These are phyloP conservation scores for Paramyrothecium sp. DNA, from an alignment of 2,329 filamentous ascomycete genomes.

Conservation along the genomic window DNA sequence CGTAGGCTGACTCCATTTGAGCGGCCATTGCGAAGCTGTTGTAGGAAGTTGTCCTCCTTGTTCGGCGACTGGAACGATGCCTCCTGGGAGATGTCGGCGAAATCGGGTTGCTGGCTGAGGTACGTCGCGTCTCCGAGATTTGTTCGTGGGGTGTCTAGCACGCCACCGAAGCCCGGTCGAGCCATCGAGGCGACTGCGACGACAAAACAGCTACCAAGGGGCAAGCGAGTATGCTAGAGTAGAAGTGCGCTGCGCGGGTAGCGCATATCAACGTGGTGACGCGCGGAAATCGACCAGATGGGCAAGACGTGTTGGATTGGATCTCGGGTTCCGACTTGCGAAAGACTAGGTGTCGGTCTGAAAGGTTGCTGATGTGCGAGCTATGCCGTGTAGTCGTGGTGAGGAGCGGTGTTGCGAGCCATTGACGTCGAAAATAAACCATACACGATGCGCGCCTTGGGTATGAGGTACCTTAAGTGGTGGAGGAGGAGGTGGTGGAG, in stretches of 20 bases:
- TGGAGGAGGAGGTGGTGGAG: not conserved
- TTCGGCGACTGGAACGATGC: slow-evolving; percentile 81
- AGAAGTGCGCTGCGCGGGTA: slow-evolving; percentile 10
- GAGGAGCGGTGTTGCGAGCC: no score
- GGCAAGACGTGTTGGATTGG: slow-evolving; percentile 10
- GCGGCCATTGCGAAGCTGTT: slow-evolving; percentile 68
- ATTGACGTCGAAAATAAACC: no score
- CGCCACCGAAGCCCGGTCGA: slow-evolving; percentile 58
- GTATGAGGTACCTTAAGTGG: no score
- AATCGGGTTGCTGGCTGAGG: slow-evolving; percentile 65
- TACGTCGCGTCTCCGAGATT: slow-evolving; percentile 83
- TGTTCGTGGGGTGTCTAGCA: slow-evolving; percentile 83
- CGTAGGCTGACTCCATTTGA: slow-evolving; percentile 56
- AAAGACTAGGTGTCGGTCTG: no score
- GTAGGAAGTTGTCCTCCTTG: slow-evolving; percentile 68
- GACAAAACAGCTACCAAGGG: not conserved
- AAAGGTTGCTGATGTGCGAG: no score
- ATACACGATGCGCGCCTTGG: no score
- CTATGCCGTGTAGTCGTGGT: no score
- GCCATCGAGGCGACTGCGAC: slow-evolving; percentile 48
- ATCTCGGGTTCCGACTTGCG: not conserved
- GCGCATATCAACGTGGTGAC: slow-evolving; percentile 15
- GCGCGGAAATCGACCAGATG: not conserved
- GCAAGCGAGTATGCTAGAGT: slow-evolving; percentile 14
- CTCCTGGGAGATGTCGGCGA: slow-evolving; percentile 79